Percentiles rank a stretch among this genome's conserved stretches.
Evolutionary conservation across 2,329 filamentous ascomycete species (phyloP).

Genomic region (Chaetomiaceae sp.): DNA sequence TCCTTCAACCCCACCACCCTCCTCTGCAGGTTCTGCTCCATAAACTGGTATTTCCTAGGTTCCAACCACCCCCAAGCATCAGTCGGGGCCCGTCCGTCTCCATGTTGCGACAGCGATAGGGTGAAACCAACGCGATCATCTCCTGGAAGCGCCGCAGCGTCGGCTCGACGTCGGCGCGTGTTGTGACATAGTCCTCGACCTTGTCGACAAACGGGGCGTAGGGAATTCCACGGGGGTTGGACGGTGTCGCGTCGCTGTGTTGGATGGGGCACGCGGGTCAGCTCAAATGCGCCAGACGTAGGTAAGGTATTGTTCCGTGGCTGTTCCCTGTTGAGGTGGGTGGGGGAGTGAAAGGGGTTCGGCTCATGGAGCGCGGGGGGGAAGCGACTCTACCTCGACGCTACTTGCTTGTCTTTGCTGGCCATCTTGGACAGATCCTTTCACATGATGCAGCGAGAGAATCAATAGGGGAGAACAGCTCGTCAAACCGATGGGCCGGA

Average conservation of each 20-base stretch:
- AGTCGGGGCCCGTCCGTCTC: background rate
- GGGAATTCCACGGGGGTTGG: constrained; percentile 79
- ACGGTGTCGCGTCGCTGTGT: constrained; percentile 48
- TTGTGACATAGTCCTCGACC: constrained; percentile 80
- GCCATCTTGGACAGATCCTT: constrained; percentile 7
- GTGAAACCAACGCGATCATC: constrained; percentile 72
- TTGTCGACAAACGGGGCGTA: constrained; percentile 81
- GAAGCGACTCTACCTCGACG: constrained; percentile 1
- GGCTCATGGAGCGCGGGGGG: background rate
- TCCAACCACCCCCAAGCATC: constrained; percentile 2
- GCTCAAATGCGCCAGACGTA: background rate
- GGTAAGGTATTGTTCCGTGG: too few relatives aligned
- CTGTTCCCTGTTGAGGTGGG: too few relatives aligned
- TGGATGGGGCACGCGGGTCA: background rate
- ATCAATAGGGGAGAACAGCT: background rate
- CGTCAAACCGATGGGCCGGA: constrained; percentile 1
- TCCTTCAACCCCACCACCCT: constrained; percentile 77
- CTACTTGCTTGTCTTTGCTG: constrained; percentile 13
- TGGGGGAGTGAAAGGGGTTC: too few relatives aligned
- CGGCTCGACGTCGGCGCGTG: constrained; percentile 71
- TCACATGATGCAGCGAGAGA: constrained; percentile 7
- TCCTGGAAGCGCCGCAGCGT: constrained; percentile 83
- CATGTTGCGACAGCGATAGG: constrained; percentile 13
- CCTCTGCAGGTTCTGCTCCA: constrained; percentile 90
- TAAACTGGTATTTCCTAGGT: constrained; percentile 94